Evolutionary conservation across 1,139 yeast species (phyloP).

Genomic region (Yamadazyma songkhlaensis): DNA sequence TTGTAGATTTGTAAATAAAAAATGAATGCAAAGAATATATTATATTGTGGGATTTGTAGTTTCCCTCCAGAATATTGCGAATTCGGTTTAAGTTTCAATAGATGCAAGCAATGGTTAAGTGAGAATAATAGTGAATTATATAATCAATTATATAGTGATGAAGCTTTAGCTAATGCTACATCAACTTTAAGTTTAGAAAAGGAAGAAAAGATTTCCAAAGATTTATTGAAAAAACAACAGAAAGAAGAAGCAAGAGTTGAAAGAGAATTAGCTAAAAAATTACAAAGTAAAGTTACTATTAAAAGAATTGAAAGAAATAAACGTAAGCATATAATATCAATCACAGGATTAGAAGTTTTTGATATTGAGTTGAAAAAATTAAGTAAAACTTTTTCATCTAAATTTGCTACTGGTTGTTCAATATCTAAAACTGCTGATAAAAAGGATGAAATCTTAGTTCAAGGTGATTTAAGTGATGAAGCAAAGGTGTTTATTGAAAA

Average conservation of each 20-base stretch:
- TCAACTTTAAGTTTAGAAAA: constrained; percentile 65
- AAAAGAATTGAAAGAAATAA: constrained; percentile 90
- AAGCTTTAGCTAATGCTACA: constrained; percentile 50
- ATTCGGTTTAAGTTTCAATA: constrained; percentile 76
- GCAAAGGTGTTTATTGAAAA: constrained; percentile 75
- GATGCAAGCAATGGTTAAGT: constrained; percentile 83
- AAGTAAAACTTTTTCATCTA: constrained; percentile 88
- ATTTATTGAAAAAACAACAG: constrained; percentile 79
- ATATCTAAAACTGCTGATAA: constrained; percentile 92
- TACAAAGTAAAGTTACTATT: constrained; percentile 75
- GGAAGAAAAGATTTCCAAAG: constrained; percentile 78
- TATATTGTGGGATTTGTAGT: constrained; percentile 82
- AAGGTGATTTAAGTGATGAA: constrained; percentile 94
- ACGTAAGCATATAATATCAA: constrained; percentile 83
- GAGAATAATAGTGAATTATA: constrained; percentile 56
- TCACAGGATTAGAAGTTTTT: constrained; percentile 85
- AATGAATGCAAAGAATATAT: constrained; percentile 41
- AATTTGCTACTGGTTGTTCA: constrained; percentile 95
- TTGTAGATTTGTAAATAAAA: too few relatives aligned
- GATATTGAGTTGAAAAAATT: constrained; percentile 87
- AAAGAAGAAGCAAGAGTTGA: constrained; percentile 89
- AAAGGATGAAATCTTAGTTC: constrained; percentile 87
- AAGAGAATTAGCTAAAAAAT: constrained; percentile 74
- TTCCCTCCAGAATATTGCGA: constrained; percentile 95
- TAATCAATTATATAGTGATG: constrained; percentile 58